phyloP scores from a whole-genome alignment of 352 stramenopile species.

The Pilasporangium apinafurcum region DNA sequence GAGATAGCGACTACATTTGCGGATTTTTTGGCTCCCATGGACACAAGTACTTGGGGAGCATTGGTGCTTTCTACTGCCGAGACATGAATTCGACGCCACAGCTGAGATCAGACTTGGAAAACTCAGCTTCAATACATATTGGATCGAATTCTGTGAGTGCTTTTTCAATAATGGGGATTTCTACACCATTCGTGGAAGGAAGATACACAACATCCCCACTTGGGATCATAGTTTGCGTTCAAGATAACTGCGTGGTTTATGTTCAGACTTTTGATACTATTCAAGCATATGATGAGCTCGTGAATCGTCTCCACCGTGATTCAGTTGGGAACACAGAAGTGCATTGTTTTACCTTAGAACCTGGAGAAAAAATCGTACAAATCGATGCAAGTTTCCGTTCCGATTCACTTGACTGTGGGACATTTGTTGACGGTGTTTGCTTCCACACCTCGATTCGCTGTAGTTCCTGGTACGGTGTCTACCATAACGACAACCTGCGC shows the following conservation, averaged over 20 bases:
- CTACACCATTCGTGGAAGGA: no score
- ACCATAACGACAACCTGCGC: slow-evolving; percentile 20
- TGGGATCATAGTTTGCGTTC: slow-evolving; percentile 15
- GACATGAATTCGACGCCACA: no score
- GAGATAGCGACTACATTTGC: slow-evolving; percentile 19
- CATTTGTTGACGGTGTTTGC: slow-evolving; percentile 41
- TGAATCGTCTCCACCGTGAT: slow-evolving; percentile 23
- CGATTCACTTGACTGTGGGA: no score
- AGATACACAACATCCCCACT: not conserved
- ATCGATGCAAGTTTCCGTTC: slow-evolving; percentile 34
- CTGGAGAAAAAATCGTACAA: slow-evolving; percentile 35
- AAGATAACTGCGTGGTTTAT: slow-evolving; percentile 4
- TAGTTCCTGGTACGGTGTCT: slow-evolving; percentile 50
- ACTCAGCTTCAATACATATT: no score
- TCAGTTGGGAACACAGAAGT: slow-evolving; percentile 26
- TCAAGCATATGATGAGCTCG: slow-evolving; percentile 17
- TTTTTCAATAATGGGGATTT: no score
- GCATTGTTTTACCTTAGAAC: slow-evolving; percentile 20
- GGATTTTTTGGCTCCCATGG: slow-evolving; percentile 30
- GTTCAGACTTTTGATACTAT: slow-evolving; percentile 27
- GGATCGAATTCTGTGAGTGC: no score
- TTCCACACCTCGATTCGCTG: slow-evolving; percentile 50
- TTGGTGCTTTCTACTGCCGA: slow-evolving; percentile 21
- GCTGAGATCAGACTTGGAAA: no score
- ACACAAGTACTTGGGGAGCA: slow-evolving; percentile 22